These are phyloP conservation scores for Populus pruinosa DNA, from an alignment of 345 rosid genomes.

Conservation along the genomic window DNA sequence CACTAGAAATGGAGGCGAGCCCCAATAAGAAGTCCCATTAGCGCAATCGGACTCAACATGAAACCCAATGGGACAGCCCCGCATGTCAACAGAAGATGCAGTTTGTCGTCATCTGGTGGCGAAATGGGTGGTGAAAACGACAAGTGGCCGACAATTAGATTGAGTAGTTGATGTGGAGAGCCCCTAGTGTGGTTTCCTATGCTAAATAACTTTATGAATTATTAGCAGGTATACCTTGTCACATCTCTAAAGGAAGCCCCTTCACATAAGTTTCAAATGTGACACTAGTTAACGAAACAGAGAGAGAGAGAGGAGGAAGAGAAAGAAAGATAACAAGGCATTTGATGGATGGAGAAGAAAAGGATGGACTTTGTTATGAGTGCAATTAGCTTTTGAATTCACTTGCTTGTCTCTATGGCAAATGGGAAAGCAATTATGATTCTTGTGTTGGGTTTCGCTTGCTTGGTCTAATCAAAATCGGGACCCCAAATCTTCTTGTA, in stretches of 20 bases:
- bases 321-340: neutral
- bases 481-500: constrained; percentile 3
- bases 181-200: neutral
- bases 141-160: constrained; percentile 20
- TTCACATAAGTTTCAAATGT: neutral
- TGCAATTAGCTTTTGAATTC: constrained; percentile 12
- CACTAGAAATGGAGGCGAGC: neutral
- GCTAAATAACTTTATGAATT: neutral
- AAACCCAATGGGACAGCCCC: neutral
- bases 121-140: neutral
- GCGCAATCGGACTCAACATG: neutral
- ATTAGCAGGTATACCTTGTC: neutral
- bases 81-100: neutral
- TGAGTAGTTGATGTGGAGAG: neutral
- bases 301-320: neutral
- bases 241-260: neutral
- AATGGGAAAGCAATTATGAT: constrained; percentile 2
- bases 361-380: neutral
- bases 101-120: neutral
- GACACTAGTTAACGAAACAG: neutral
- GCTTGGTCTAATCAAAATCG: constrained; percentile 12
- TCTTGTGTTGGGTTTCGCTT: constrained; percentile 13
- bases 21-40: neutral
- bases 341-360: constrained; percentile 11
- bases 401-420: neutral